Evolutionary conservation across 306 rosid genomes (phyloP).

Genomic region (Vachellia pachyceras): DNA sequence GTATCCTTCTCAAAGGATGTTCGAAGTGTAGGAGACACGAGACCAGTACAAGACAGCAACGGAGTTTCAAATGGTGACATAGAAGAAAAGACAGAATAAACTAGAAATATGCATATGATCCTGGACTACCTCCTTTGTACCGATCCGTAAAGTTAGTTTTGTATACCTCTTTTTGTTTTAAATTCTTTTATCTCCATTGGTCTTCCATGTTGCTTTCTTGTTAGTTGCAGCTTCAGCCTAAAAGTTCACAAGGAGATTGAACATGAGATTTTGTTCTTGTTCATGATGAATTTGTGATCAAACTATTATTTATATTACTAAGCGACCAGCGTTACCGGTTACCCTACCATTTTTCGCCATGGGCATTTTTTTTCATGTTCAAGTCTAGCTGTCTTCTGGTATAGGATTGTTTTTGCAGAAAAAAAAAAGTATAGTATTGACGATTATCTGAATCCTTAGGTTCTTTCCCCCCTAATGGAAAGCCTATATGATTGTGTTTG

Average conservation of each 20-base stretch:
- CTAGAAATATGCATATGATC: slow-evolving; percentile 34
- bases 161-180: slow-evolving; percentile 18
- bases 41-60: slow-evolving; percentile 49
- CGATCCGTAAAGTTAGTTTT: slow-evolving; percentile 30
- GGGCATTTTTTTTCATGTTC: not conserved
- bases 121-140: slow-evolving; percentile 39
- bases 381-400: not conserved
- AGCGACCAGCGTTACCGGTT: not conserved
- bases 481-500: not conserved
- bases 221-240: slow-evolving; percentile 7
- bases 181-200: slow-evolving; percentile 30
- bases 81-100: slow-evolving; percentile 87
- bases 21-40: slow-evolving; percentile 53
- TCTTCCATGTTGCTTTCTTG: slow-evolving; percentile 11
- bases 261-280: not conserved
- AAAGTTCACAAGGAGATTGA: not conserved
- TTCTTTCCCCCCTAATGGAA: not conserved
- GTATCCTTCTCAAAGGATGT: slow-evolving; percentile 64
- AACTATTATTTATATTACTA: slow-evolving; percentile 17
- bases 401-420: too few relatives aligned
- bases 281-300: slow-evolving; percentile 1
- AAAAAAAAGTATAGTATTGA: too few relatives aligned
- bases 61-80: slow-evolving; percentile 60
- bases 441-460: not conserved
- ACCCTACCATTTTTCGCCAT: slow-evolving; percentile 2